phyloP scores from a whole-genome alignment of 805 yeast species.

The Kazachstania psychrophila region DNA sequence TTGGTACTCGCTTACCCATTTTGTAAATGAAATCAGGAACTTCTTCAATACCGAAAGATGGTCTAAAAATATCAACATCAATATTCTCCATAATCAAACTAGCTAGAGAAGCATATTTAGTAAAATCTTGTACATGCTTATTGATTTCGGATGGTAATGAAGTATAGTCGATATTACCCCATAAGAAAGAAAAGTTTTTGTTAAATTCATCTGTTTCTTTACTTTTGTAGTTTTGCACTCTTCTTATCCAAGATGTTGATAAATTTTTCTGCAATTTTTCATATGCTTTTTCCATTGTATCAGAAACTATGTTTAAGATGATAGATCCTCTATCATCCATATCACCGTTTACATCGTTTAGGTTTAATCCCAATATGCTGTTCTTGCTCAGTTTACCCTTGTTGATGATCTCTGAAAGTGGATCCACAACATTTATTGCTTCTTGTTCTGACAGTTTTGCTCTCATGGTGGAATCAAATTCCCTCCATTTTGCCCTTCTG shows the following conservation, averaged over 20 bases:
- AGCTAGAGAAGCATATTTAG: conserved; percentile 44
- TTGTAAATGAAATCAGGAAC: conserved; percentile 56
- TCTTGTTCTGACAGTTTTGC: conserved; percentile 5
- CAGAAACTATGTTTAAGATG: neutral
- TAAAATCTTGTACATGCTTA: conserved; percentile 39
- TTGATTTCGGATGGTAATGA: conserved; percentile 35
- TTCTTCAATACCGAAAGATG: conserved; percentile 41
- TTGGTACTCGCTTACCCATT: conserved; percentile 78
- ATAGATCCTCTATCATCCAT: neutral
- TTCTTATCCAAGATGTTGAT: conserved; percentile 61
- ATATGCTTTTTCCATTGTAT: conserved; percentile 9
- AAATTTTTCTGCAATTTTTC: conserved; percentile 37
- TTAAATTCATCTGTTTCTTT: conserved; percentile 34
- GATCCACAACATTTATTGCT: neutral
- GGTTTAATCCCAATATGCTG: neutral
- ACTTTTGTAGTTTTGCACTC: conserved; percentile 42
- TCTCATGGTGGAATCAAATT: conserved; percentile 29
- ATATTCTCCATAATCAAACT: conserved; percentile 42
- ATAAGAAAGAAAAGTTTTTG: conserved; percentile 33
- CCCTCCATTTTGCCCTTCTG: conserved; percentile 42
- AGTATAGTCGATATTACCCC: conserved; percentile 32
- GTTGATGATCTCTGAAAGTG: conserved; percentile 6
- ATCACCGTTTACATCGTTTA: neutral
- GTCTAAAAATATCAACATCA: conserved; percentile 40
- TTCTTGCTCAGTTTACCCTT: conserved; percentile 1